Evolutionary conservation across 1,284 basidiomycete genomes (phyloP).

Genomic region (Mycena citricolor): DNA sequence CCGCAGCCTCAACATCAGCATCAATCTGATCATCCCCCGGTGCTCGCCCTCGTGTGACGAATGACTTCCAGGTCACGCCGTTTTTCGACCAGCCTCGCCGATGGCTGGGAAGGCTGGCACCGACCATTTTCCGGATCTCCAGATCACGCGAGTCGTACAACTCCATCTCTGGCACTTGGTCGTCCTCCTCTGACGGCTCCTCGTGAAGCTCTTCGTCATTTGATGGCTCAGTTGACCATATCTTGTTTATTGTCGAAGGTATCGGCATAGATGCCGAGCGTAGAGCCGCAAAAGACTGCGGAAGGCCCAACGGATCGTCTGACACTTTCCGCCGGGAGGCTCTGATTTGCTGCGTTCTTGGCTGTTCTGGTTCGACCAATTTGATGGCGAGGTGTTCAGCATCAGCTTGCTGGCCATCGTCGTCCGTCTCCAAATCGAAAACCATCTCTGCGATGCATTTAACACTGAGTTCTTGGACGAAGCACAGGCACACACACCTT

Average conservation of each 20-base stretch:
- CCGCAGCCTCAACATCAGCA: neutral
- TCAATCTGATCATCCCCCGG: slow-evolving; percentile 28
- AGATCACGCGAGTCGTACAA: slow-evolving; percentile 47
- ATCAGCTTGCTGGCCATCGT: slow-evolving; percentile 30
- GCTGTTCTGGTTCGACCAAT: slow-evolving; percentile 49
- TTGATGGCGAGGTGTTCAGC: slow-evolving; percentile 37
- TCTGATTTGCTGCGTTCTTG: too few species aligned
- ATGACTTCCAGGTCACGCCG: slow-evolving; percentile 62
- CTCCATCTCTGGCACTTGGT: slow-evolving; percentile 21
- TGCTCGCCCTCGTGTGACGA: slow-evolving; percentile 40
- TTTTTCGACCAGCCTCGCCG: slow-evolving; percentile 65
- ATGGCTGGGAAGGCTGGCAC: slow-evolving; percentile 68
- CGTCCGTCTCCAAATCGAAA: slow-evolving; percentile 63
- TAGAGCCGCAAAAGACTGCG: slow-evolving; percentile 57
- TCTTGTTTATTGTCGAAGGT: slow-evolving; percentile 41
- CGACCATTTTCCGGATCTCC: slow-evolving; percentile 59
- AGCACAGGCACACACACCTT: slow-evolving; percentile 35
- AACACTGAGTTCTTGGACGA: slow-evolving; percentile 8
- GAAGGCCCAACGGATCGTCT: slow-evolving; percentile 40
- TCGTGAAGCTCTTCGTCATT: slow-evolving; percentile 7
- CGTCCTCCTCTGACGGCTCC: slow-evolving; percentile 4
- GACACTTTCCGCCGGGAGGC: slow-evolving; percentile 29
- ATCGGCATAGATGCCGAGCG: slow-evolving; percentile 66
- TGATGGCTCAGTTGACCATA: neutral
- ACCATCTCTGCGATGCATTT: slow-evolving; percentile 51